Evolutionary conservation across 208 protist species (phyloP).

Genomic region (Herpetomonas samuelpessoai): DNA sequence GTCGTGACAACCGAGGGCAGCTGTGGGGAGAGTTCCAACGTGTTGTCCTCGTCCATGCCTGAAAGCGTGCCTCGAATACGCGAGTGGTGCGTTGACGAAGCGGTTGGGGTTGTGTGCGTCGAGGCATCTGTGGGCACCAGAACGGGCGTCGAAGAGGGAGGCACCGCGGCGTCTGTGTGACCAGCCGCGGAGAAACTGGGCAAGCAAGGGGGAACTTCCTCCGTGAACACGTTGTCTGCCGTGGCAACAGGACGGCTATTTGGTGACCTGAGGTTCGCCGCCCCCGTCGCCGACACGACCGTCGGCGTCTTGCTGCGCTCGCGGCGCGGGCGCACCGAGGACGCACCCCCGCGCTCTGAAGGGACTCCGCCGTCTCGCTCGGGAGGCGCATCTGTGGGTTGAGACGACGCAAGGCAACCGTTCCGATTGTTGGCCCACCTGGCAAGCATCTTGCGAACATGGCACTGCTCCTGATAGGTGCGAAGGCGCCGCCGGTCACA

Average conservation of each 20-base stretch:
- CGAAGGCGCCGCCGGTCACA: slow-evolving; percentile 10
- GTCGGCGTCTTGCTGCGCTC: not conserved
- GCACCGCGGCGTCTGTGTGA: no score
- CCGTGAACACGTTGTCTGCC: not conserved
- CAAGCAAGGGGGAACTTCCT: not conserved
- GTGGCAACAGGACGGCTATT: not conserved
- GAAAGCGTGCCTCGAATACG: not conserved
- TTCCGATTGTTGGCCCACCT: not conserved
- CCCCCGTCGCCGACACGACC: not conserved
- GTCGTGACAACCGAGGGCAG: not conserved
- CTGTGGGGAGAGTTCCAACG: not conserved
- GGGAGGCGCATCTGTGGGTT: not conserved
- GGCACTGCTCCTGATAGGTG: slow-evolving; percentile 3
- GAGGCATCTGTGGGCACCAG: no score
- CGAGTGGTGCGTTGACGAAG: no score
- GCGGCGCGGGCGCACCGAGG: no score
- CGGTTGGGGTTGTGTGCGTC: not conserved
- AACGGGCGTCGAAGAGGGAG: no score
- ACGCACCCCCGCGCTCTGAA: no score
- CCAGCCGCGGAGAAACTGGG: no score
- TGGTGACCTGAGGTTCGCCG: no score
- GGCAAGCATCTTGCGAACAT: slow-evolving; percentile 6
- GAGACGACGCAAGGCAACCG: not conserved
- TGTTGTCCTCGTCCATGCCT: not conserved
- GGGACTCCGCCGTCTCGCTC: no score